phyloP scores from a whole-genome alignment of 2,329 filamentous ascomycete species.

The Sordariomycetes sp. region DNA sequence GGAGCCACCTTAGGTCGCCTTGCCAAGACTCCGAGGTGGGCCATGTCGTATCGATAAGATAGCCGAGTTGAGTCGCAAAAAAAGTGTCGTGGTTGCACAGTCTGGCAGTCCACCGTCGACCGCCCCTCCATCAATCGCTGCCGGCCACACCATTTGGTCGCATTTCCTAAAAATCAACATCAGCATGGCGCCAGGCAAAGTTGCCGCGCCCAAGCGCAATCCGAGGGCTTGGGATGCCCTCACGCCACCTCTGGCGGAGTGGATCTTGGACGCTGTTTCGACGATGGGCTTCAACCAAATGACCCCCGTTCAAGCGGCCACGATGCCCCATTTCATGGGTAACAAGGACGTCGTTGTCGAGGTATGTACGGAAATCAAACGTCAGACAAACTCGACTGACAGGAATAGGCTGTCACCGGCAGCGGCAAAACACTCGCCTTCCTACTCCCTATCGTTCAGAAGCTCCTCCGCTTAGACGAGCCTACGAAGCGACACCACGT shows the following conservation, averaged over 20 bases:
- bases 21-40: too few species aligned
- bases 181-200: constrained; percentile 22
- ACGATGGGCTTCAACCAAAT: constrained; percentile 81
- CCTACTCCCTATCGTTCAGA: constrained; percentile 73
- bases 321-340: constrained; percentile 77
- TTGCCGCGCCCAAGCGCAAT: constrained; percentile 29
- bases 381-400: not conserved
- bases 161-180: too few species aligned
- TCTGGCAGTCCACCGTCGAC: too few species aligned
- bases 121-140: too few species aligned
- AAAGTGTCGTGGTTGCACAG: constrained; percentile 2
- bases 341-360: constrained; percentile 93
- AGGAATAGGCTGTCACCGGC: constrained; percentile 67
- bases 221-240: constrained; percentile 35
- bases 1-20: too few species aligned
- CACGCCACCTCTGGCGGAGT: constrained; percentile 39
- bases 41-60: not conserved
- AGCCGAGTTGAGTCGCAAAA: not conserved
- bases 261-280: constrained; percentile 75
- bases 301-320: constrained; percentile 91
- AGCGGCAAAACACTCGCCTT: constrained; percentile 88
- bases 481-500: constrained; percentile 85
- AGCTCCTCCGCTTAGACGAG: constrained; percentile 69
- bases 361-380: constrained; percentile 24
- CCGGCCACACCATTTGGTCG: too few species aligned